Evolutionary conservation across 2,329 filamentous ascomycete species (phyloP).

Genomic region (Pseudogymnoascus verrucosus): DNA sequence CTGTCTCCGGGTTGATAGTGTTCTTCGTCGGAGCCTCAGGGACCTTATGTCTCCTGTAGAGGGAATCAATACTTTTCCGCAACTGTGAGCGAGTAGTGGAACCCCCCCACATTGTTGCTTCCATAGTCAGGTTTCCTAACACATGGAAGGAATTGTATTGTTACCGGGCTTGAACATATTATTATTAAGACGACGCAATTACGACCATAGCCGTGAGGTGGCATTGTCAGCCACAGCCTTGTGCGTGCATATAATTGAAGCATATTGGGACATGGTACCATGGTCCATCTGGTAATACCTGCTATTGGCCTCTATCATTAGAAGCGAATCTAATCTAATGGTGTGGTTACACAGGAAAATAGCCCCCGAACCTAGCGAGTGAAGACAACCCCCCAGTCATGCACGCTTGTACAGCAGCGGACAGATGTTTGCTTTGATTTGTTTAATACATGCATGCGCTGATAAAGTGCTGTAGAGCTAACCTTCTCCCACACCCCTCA

Average conservation of each 20-base stretch:
- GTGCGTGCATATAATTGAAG: neutral
- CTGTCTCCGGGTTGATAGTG: neutral
- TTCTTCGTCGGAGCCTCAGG: slow-evolving; percentile 14
- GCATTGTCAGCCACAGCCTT: neutral
- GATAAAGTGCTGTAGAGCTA: neutral
- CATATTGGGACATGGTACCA: neutral
- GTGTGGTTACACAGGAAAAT: neutral
- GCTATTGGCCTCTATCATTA: neutral
- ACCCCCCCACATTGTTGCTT: slow-evolving; percentile 14
- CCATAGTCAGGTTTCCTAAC: neutral
- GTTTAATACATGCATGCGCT: neutral
- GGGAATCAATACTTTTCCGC: slow-evolving; percentile 9
- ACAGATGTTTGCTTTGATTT: neutral
- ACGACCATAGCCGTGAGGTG: neutral
- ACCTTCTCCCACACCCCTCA: neutral
- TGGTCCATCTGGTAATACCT: neutral
- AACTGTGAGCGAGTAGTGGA: slow-evolving; percentile 15
- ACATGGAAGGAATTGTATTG: neutral
- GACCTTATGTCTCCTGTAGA: slow-evolving; percentile 10
- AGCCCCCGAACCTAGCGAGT: neutral
- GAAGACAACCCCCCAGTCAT: neutral
- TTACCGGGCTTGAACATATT: neutral
- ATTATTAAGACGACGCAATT: neutral
- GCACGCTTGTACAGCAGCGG: neutral
- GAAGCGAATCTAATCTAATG: neutral